These are phyloP conservation scores for Suhomyces guaymorum DNA, from an alignment of 1,139 yeast genomes.

Conservation along the genomic window DNA sequence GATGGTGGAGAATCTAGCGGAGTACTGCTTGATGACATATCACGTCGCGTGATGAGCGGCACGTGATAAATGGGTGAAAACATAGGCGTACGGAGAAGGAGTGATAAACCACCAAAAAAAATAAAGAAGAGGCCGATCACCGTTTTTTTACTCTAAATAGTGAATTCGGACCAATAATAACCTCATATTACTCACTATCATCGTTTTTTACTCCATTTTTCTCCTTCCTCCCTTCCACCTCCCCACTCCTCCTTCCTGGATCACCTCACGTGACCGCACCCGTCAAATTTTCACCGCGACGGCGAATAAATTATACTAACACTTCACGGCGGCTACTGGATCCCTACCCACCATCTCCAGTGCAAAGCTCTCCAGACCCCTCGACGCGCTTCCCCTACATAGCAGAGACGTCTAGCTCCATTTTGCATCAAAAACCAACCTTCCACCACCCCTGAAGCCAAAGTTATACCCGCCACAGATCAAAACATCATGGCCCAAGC, in stretches of 20 bases:
- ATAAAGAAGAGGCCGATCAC: too few species aligned
- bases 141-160: too few species aligned
- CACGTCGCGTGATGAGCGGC: conserved; percentile 2
- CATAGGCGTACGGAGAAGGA: too few species aligned
- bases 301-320: conserved; percentile 4
- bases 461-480: neutral
- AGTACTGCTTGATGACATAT: conserved; percentile 5
- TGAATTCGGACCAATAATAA: too few species aligned
- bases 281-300: conserved; percentile 12
- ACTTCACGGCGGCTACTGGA: too few species aligned
- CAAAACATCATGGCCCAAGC: conserved; percentile 6
- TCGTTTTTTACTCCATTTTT: too few species aligned
- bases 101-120: too few species aligned
- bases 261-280: conserved; percentile 3
- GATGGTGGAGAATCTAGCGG: too few species aligned
- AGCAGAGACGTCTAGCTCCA: neutral
- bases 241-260: neutral
- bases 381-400: too few species aligned
- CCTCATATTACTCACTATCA: too few species aligned
- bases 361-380: too few species aligned
- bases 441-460: conserved; percentile 1
- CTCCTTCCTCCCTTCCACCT: neutral
- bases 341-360: too few species aligned
- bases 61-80: neutral
- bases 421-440: conserved; percentile 2